Evolutionary conservation across 176 grass and related monocot genomes (phyloP).

Genomic region (Carex littledalei): DNA sequence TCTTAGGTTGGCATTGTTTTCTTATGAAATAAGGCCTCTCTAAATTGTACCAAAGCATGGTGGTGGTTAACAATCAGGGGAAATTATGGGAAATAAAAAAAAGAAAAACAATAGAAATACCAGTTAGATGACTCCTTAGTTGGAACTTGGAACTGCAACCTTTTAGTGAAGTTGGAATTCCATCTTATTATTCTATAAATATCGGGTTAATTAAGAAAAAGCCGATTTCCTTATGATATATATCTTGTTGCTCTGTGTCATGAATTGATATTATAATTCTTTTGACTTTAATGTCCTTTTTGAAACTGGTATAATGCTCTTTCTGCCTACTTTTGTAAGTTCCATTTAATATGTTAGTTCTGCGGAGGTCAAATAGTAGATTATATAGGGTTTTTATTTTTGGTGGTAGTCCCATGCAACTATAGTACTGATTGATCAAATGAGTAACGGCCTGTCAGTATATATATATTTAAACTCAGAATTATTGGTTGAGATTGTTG

Average conservation of each 20-base stretch:
- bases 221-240: neutral
- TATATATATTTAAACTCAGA: neutral
- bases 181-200: neutral
- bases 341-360: neutral
- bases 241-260: neutral
- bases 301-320: neutral
- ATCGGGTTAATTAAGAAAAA: neutral
- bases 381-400: neutral
- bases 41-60: neutral
- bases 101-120: neutral
- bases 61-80: neutral
- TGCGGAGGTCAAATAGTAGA: too few relatives aligned
- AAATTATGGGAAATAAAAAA: neutral
- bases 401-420: neutral
- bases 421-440: neutral
- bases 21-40: neutral
- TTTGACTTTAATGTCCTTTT: neutral
- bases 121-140: neutral
- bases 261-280: neutral
- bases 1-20: neutral
- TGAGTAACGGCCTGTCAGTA: neutral
- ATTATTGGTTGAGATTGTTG: neutral
- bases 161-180: neutral
- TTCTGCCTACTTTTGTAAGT: neutral
- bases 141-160: neutral